phyloP scores from a whole-genome alignment of 2,329 filamentous ascomycete genomes.

The Calonectria pauciramosa region DNA sequence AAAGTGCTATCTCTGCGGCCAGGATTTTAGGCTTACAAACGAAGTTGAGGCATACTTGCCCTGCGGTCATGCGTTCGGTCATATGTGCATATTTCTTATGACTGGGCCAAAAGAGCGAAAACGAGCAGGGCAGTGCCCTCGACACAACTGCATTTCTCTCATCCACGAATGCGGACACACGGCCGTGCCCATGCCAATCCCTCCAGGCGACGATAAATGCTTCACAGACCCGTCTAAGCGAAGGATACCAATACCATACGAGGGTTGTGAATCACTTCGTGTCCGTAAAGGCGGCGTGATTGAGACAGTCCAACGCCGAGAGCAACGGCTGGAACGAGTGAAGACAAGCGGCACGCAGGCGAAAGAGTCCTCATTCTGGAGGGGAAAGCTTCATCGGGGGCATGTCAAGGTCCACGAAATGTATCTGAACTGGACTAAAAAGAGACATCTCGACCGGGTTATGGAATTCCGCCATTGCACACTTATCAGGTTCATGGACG shows the following conservation, averaged over 20 bases:
- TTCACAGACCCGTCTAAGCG: not conserved
- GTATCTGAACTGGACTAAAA: not conserved
- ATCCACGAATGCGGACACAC: not conserved
- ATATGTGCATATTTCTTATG: not conserved
- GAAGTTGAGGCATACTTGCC: not conserved
- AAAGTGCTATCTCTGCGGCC: not conserved
- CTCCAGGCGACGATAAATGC: not conserved
- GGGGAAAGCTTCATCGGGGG: not conserved
- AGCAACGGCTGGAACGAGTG: not conserved
- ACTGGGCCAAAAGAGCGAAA: too few relatives aligned
- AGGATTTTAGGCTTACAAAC: not conserved
- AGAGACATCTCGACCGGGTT: not conserved
- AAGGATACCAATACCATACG: not conserved
- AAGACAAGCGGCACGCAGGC: not conserved
- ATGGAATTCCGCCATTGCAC: not conserved
- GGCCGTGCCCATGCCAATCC: not conserved
- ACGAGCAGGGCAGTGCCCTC: not conserved
- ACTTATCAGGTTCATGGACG: not conserved
- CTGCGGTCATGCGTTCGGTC: not conserved
- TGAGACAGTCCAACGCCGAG: not conserved
- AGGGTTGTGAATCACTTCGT: not conserved
- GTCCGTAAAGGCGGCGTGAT: not conserved
- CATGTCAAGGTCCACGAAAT: not conserved
- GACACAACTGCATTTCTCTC: not conserved
- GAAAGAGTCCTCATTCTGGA: not conserved